phyloP scores from a whole-genome alignment of 306 rosid genomes.

The cucumber (Cucumis sativus) region Cucumber_9930_V3 NC_026657.2:29587501-29588000 shows the following conservation, averaged over 20 bases:
- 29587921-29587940: background rate
- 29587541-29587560: constrained; percentile 93
- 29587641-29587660: background rate
- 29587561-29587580: constrained; percentile 96
- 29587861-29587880: background rate
- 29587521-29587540: constrained; percentile 95
- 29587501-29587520: constrained; percentile 82
- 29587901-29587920: background rate
- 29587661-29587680: background rate
- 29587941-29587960: background rate
- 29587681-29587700: background rate
- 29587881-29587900: background rate
- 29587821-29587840: background rate
- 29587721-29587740: background rate
- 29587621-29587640: background rate
- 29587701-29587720: background rate
- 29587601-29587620: constrained; percentile 29
- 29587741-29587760: background rate
- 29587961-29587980: background rate
- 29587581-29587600: constrained; percentile 68
- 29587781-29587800: background rate
- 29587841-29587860: background rate
- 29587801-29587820: background rate
- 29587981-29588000: background rate
- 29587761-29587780: background rate